Evolutionary conservation across 202 grass and related monocot species (phyloP), one percentile per base, ranked within the genome.

Genomic region (Saccharum hybrid): DNA sequence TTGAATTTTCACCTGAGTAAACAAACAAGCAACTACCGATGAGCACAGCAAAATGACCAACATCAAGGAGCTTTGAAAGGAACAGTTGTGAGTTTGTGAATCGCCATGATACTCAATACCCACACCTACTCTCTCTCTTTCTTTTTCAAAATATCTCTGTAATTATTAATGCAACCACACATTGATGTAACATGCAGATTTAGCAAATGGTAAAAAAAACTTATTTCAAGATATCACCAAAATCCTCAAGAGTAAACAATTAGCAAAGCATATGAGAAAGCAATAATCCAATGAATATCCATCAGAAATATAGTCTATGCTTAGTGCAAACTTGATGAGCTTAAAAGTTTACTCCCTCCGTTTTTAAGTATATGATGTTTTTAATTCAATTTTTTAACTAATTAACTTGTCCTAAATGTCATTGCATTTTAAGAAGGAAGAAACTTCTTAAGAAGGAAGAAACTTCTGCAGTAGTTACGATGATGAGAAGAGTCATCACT

Each of bases 1-100:
- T 63, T 98, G 96, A 86, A 96, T 98, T 92, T 96, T 98, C 56
- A 98, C 93, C 96, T 98, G 87, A 43, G 82, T 36, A 46, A 18
- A 83, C 65, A 66, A 81, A 74, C 6, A 64, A 59, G 19, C 23
- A 73, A 68, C 19, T 68, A 18, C 40, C 1, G 43, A 43, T 52
- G 54, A 86, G 64, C 37, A 72, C 16, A 71, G 34, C 34, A 39
- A 45, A 23, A 69, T 42, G 33, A 52, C n/a, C 7, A 69, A 74
- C 5, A 57, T 39, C 37, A 73, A 37, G 40, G 57, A 33, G 4
- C 9, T 43, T 71, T 45, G 54, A 76, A 64, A 18, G 68, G 39
- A 69, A 69, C 9, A 63, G 16, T 77, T 7, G 4, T 82, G 33
- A 34, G 33, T 34, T 37, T 37, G 36, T 6, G 10, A 45, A 10